Evolutionary conservation across 768 basidiomycete species (phyloP), one percentile per base, ranked within the genome.

Genomic region (Macrolepiota fuliginosa): DNA sequence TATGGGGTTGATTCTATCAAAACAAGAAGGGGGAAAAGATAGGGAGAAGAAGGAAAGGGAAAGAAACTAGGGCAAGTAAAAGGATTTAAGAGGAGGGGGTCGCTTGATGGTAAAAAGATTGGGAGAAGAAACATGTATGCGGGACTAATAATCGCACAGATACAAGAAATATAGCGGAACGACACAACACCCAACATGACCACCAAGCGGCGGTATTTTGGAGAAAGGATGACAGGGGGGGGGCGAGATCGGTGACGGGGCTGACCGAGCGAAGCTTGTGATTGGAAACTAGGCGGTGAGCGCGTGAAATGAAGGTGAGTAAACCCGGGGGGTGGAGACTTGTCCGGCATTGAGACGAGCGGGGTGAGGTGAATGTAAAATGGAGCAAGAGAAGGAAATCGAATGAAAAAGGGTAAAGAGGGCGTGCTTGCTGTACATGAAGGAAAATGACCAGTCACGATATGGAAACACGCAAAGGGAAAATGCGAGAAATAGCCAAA

Each of bases 131-230:
- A 54, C 37, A 54, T 54, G 53, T 37, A 54, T 13, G 53, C 19
- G 36, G 58, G 40, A 55, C n/a, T 47, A 62, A 56, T 54, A 65
- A 64, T 56, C 59, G 60, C 57, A 63, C 42, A 62, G 40, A 61
- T 57, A 59, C 58, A 61, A 56, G 52, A 59, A 59, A 51, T 36
- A 59, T 37, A 50, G 19, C 17, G 58, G 32, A 17, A 46, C 32
- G 25, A 19, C 55, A 53, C 35, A 61, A 47, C 29, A 32, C 42
- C 40, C n/a, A 42, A 60, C n/a, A 54, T 49, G 42, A 24, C 36
- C 42, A 54, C 51, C 40, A 25, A 47, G 17, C 60, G 46, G 47
- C 61, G 24, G 37, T 39, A 46, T 56, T 63, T 59, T 57, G 45
- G 24, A 36, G 42, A 42, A 32, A 62, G 37, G 32, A 24, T 36